phyloP scores from a whole-genome alignment of 805 yeast species.

The Saccharomycopsis fermentans region DNA sequence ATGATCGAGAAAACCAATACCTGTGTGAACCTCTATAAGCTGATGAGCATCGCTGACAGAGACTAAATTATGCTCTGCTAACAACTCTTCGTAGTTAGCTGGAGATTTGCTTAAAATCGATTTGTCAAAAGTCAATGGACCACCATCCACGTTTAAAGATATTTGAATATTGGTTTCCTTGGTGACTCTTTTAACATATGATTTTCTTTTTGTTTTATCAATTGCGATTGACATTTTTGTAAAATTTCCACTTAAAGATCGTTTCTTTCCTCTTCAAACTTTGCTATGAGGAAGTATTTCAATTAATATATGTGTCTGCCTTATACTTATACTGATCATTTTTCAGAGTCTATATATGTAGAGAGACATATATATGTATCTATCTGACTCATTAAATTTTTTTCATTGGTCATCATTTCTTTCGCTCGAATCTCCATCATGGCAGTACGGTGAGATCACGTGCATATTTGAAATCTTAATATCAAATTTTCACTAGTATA shows the following conservation, averaged over 20 bases:
- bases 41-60: constrained; percentile 63
- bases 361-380: background rate
- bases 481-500: too few relatives aligned
- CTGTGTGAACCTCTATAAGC: constrained; percentile 72
- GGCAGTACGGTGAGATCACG: too few relatives aligned
- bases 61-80: constrained; percentile 38
- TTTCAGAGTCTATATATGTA: background rate
- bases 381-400: background rate
- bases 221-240: background rate
- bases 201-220: constrained; percentile 18
- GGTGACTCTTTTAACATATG: constrained; percentile 47
- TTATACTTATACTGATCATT: background rate
- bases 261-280: background rate
- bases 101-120: constrained; percentile 37
- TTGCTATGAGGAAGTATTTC: background rate
- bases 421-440: background rate
- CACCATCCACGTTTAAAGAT: constrained; percentile 78
- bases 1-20: constrained; percentile 92
- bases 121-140: constrained; percentile 51
- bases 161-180: constrained; percentile 92
- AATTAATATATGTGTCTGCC: background rate
- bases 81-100: constrained; percentile 25
- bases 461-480: too few relatives aligned
- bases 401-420: background rate
- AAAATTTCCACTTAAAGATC: background rate